A percentile compares a stretch with the other conserved stretches of the same genome.
Conservation (phyloP, 2,329 filamentous ascomycete species). For the Neophaeococcomyces mojaviensis region DNA sequence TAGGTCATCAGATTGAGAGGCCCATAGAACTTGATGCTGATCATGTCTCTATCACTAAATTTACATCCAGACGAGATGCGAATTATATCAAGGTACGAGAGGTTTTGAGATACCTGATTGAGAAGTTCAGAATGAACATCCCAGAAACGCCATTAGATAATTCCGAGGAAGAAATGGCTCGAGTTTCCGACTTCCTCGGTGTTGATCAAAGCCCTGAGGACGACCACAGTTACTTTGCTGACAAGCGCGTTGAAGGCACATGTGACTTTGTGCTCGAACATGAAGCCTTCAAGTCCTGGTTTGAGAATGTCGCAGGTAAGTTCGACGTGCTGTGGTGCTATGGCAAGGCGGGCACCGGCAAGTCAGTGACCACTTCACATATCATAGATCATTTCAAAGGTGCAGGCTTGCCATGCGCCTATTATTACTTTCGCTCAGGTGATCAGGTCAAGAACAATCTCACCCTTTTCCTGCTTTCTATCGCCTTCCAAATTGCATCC, state of each 20-base stretch:
- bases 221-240: slow-evolving; percentile 10
- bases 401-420: slow-evolving; percentile 16
- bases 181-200: background rate
- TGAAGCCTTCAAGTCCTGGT: background rate
- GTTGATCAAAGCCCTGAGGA: slow-evolving; percentile 5
- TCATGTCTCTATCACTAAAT: slow-evolving; percentile 30
- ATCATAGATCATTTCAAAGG: slow-evolving; percentile 20
- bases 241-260: slow-evolving; percentile 11
- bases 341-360: slow-evolving; percentile 26
- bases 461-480: slow-evolving; percentile 19
- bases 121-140: slow-evolving; percentile 4
- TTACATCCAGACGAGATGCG: slow-evolving; percentile 20
- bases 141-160: background rate
- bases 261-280: slow-evolving; percentile 16
- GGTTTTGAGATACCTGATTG: slow-evolving; percentile 9
- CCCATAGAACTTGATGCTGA: slow-evolving; percentile 31
- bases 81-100: slow-evolving; percentile 21
- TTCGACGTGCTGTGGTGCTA: slow-evolving; percentile 25
- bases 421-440: slow-evolving; percentile 27
- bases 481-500: slow-evolving; percentile 26
- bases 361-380: slow-evolving; percentile 26
- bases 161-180: background rate
- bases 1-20: slow-evolving; percentile 37
- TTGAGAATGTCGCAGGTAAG: slow-evolving; percentile 10
- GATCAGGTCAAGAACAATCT: slow-evolving; percentile 24